These are phyloP conservation scores for Didymella pinodella DNA, from an alignment of 2,329 filamentous ascomycete genomes.

Conservation along the genomic window DNA sequence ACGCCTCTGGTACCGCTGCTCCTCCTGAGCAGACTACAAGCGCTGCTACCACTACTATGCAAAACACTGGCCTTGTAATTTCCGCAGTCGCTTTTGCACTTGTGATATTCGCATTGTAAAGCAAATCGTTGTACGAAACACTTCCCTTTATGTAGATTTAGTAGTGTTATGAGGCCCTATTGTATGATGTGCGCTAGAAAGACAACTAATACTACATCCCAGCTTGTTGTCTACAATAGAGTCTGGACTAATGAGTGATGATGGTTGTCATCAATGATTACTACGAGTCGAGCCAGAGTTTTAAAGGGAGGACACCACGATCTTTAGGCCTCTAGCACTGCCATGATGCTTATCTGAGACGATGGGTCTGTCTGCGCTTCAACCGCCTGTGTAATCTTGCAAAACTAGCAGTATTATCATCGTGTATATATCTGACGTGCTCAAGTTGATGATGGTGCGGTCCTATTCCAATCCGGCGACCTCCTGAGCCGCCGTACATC, in stretches of 20 bases:
- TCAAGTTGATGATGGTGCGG: neutral
- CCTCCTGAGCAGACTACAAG: conserved; percentile 7
- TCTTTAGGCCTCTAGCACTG: too few relatives aligned
- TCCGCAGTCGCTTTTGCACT: neutral
- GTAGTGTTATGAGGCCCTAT: neutral
- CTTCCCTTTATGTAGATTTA: conserved; percentile 1
- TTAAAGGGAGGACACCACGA: too few relatives aligned
- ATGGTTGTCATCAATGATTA: too few relatives aligned
- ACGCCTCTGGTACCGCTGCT: neutral
- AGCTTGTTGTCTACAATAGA: neutral
- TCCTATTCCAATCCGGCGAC: neutral
- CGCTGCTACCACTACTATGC: neutral
- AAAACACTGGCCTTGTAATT: neutral
- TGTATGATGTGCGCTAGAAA: neutral
- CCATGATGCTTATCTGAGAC: too few relatives aligned
- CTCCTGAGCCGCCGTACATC: neutral
- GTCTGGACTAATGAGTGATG: too few relatives aligned
- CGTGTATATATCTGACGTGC: neutral
- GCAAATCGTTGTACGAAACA: neutral
- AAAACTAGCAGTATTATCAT: neutral
- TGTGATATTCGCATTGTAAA: neutral
- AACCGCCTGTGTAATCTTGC: neutral
- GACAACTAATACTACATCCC: neutral
- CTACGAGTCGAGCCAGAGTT: too few relatives aligned
- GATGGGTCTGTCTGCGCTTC: too few relatives aligned